phyloP scores from a whole-genome alignment of 2,329 filamentous ascomycete genomes.

The Talaromyces rugulosus region DNA sequence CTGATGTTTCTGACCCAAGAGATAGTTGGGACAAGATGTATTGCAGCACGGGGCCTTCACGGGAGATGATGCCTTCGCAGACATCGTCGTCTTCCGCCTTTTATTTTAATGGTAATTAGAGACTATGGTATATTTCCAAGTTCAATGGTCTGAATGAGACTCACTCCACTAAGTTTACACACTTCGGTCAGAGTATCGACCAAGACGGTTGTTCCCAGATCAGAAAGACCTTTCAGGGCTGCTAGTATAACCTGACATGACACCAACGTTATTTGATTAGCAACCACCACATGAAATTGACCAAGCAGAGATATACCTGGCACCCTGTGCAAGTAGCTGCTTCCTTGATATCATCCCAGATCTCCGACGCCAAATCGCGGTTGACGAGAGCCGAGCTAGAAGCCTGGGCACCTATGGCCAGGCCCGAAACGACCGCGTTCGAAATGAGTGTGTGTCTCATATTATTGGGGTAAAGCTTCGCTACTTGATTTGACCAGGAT shows the following conservation, averaged over 20 bases:
- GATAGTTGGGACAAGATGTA: slow-evolving; percentile 47
- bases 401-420: not conserved
- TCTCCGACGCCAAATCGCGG: slow-evolving; percentile 13
- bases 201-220: slow-evolving; percentile 42
- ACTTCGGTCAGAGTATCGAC: slow-evolving; percentile 33
- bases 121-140: not conserved
- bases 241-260: slow-evolving; percentile 28
- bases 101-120: not conserved
- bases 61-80: slow-evolving; percentile 48
- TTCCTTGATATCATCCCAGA: slow-evolving; percentile 25
- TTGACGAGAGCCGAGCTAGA: not conserved
- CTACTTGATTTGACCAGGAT: not conserved
- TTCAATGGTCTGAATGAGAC: not conserved
- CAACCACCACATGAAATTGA: not conserved
- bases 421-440: not conserved
- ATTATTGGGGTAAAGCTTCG: not conserved
- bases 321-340: slow-evolving; percentile 25
- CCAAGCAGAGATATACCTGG: slow-evolving; percentile 17
- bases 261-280: not conserved
- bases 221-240: slow-evolving; percentile 41
- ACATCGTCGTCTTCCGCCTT: slow-evolving; percentile 52
- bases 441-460: not conserved
- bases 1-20: slow-evolving; percentile 47
- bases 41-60: slow-evolving; percentile 53
- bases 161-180: slow-evolving; percentile 32